These are phyloP conservation scores for Histomonas meleagridis DNA, from an alignment of 208 protist species.

Conservation along the genomic window DNA sequence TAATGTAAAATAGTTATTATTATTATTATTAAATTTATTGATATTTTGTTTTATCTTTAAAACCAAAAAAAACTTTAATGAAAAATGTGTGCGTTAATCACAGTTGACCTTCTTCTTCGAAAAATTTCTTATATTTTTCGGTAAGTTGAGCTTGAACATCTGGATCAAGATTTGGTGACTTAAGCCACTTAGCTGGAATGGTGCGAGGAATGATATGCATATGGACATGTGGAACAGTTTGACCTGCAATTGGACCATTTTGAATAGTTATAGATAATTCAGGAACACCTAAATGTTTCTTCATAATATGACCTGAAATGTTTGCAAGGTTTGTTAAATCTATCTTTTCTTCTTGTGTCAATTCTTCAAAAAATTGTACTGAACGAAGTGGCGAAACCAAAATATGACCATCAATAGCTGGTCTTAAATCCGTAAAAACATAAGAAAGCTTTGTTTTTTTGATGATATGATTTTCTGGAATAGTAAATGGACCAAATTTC, in stretches of 20 bases:
- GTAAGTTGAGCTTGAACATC: neutral
- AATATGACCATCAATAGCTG: neutral
- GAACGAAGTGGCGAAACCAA: neutral
- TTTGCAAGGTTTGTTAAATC: neutral
- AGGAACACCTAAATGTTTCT: neutral
- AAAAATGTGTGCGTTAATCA: too few species aligned
- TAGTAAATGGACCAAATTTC: too few species aligned
- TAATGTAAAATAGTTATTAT: too few species aligned
- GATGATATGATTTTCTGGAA: too few species aligned
- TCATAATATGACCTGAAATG: neutral
- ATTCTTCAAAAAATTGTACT: conserved; percentile 3
- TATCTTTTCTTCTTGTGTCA: conserved; percentile 12
- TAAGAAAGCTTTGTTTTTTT: conserved; percentile 26
- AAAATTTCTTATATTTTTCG: neutral
- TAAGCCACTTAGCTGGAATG: neutral
- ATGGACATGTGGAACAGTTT: conserved; percentile 36
- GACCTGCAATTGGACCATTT: conserved; percentile 5
- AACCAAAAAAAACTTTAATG: too few species aligned
- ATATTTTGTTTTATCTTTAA: too few species aligned
- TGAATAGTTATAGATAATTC: neutral
- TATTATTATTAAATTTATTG: too few species aligned
- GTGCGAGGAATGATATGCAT: neutral
- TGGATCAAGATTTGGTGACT: neutral
- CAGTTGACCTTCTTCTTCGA: conserved; percentile 5
- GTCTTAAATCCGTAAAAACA: neutral